Conservation (phyloP, 805 yeast genomes). For the Cyberlindnera subsufficiens region DNA sequence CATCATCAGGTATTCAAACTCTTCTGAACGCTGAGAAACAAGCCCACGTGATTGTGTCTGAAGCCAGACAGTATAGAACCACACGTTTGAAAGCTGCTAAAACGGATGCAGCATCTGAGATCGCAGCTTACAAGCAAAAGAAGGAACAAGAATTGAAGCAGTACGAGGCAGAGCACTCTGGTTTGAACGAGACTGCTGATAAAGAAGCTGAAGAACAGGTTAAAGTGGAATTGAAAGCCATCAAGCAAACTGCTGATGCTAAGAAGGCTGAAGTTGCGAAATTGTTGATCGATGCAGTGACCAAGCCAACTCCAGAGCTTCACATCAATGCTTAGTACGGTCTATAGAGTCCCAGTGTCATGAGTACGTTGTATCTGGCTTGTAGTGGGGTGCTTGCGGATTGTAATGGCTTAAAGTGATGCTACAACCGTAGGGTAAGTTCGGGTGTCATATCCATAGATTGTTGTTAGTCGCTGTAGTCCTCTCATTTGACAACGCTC, state of each 20-base stretch:
- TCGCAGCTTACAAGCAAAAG: slow-evolving; percentile 74
- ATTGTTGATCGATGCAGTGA: slow-evolving; percentile 73
- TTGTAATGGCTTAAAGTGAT: background rate
- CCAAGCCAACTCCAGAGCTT: slow-evolving; percentile 72
- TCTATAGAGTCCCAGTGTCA: too few relatives aligned
- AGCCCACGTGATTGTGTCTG: slow-evolving; percentile 92
- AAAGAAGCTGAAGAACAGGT: slow-evolving; percentile 74
- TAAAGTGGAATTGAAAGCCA: slow-evolving; percentile 60
- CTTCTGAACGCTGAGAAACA: slow-evolving; percentile 76
- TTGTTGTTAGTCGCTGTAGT: too few relatives aligned
- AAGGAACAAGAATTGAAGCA: slow-evolving; percentile 79
- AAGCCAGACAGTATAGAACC: slow-evolving; percentile 88
- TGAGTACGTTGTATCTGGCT: too few relatives aligned
- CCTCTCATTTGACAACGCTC: too few relatives aligned
- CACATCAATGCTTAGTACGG: slow-evolving; percentile 60
- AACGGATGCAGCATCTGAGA: slow-evolving; percentile 86
- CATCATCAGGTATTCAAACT: slow-evolving; percentile 22
- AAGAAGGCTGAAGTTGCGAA: slow-evolving; percentile 67
- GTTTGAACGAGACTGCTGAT: slow-evolving; percentile 71
- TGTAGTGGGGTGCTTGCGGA: too few relatives aligned
- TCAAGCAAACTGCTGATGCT: slow-evolving; percentile 55
- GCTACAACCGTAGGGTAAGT: background rate
- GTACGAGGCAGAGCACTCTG: slow-evolving; percentile 67
- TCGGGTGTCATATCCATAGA: too few relatives aligned
- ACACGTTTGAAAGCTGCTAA: slow-evolving; percentile 90